Evolutionary conservation across 140 eudicot species (phyloP), one percentile per base, ranked within the genome.

Genomic region (Cichorium intybus): DNA sequence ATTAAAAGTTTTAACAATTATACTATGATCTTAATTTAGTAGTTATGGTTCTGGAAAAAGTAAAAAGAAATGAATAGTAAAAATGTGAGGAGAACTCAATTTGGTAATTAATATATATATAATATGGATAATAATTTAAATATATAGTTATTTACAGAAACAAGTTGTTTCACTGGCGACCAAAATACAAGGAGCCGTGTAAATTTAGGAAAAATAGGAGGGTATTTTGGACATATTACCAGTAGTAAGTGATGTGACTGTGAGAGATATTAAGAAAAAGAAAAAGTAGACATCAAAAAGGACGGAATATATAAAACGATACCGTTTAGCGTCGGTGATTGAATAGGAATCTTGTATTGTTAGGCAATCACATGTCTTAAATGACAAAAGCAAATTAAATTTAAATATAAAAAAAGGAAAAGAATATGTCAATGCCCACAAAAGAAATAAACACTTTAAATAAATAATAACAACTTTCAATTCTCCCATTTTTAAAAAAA

Each of bases 291-390:
- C 7, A 27, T 4, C 3, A 68, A 43, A 27, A 26, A 46, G 47
- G 7, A 56, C 8, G 60, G 9, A 18, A 22, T 15, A 60, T 11
- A 63, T 33, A 3, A 34, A 62, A 51, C 57, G 39, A 20, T 71
- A 39, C 18, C 24, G 70, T 62, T 53, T 35, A 5, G 39, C 64
- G 77, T 72, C 77, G 77, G 77, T 72, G 77, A 56, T 28, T 20
- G 33, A 35, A 4, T 37, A 26, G 64, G 64, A 52, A 72, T 62
- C 71, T 62, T 72, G 55, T 62, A 62, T 10, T 20, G 54, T 62
- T 62, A 14, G 64, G 56, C 76, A 35, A 60, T 71, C 76, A 71
- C 70, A 60, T 71, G 55, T 60, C 56, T 60, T 17, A 50, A 71
- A 50, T 71, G 50, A 34, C 23, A 24, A 61, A 50, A 49, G 29